phyloP scores from a whole-genome alignment of 208 protist species.

The Trypanosoma melophagium region DNA sequence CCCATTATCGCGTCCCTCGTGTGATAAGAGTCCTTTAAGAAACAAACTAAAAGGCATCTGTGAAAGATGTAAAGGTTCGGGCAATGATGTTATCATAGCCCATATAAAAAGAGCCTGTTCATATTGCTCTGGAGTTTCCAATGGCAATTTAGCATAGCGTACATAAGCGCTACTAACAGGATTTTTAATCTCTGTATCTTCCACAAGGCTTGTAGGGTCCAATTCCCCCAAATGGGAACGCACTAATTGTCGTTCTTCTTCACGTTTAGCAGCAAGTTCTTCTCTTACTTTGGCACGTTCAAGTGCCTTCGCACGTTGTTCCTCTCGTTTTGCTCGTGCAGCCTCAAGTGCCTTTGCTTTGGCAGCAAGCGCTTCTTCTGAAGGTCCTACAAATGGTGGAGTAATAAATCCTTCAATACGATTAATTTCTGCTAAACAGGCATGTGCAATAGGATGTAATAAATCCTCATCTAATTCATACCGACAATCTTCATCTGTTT shows the following conservation, averaged over 20 bases:
- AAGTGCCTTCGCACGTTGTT: slow-evolving; percentile 42
- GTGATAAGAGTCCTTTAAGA: slow-evolving; percentile 56
- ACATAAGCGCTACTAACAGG: slow-evolving; percentile 51
- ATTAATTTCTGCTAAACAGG: slow-evolving; percentile 71
- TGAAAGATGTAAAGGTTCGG: slow-evolving; percentile 56
- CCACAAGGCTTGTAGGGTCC: slow-evolving; percentile 32
- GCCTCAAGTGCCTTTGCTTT: slow-evolving; percentile 62
- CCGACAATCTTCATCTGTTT: slow-evolving; percentile 72
- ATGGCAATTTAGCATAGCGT: slow-evolving; percentile 42
- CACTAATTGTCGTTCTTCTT: slow-evolving; percentile 64
- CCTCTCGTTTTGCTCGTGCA: slow-evolving; percentile 62
- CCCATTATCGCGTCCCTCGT: slow-evolving; percentile 65
- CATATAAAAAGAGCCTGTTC: slow-evolving; percentile 80
- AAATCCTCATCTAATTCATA: slow-evolving; percentile 87
- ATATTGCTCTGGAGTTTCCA: slow-evolving; percentile 44
- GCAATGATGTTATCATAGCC: slow-evolving; percentile 70
- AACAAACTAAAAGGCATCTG: slow-evolving; percentile 82
- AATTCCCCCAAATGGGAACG: slow-evolving; percentile 53
- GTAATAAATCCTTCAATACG: slow-evolving; percentile 81
- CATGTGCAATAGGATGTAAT: slow-evolving; percentile 83
- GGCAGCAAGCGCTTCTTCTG: slow-evolving; percentile 44
- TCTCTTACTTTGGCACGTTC: slow-evolving; percentile 52
- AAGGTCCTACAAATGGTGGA: slow-evolving; percentile 49
- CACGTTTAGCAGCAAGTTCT: slow-evolving; percentile 47
- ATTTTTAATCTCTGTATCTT: slow-evolving; percentile 49